phyloP scores from a whole-genome alignment of 1,284 basidiomycete species.

The Ganoderma multipileum region DNA sequence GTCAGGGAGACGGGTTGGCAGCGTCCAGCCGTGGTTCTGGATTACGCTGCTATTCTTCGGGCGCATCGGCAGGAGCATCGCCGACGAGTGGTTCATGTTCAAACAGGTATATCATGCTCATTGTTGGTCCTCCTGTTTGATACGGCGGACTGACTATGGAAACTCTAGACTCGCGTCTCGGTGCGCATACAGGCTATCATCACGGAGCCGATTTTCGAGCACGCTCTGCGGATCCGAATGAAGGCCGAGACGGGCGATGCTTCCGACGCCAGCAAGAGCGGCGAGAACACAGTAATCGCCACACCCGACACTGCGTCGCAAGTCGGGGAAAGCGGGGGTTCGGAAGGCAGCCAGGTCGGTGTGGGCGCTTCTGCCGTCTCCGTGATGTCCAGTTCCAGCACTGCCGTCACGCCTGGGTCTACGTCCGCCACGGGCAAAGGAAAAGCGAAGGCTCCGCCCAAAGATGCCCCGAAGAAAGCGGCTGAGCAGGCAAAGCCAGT shows the following conservation, averaged over 20 bases:
- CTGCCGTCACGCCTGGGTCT: conserved; percentile 3
- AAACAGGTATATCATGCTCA: conserved; percentile 22
- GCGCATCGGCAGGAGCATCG: conserved; percentile 51
- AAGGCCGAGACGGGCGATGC: conserved; percentile 39
- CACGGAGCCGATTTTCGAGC: conserved; percentile 65
- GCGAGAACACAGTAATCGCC: conserved; percentile 26
- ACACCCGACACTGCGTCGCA: conserved; percentile 40
- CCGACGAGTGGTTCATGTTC: conserved; percentile 51
- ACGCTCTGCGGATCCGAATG: conserved; percentile 61
- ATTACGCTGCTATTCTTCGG: conserved; percentile 66
- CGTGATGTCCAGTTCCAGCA: conserved; percentile 11
- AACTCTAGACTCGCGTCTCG: conserved; percentile 40
- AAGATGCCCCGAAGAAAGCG: conserved; percentile 3
- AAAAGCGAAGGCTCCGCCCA: conserved; percentile 32
- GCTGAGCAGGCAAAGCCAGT: conserved; percentile 14
- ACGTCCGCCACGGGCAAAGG: neutral
- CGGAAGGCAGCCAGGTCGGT: conserved; percentile 13
- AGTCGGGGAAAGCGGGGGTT: conserved; percentile 5
- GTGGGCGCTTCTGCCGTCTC: conserved; percentile 21
- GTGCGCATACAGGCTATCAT: conserved; percentile 57
- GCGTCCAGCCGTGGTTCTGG: conserved; percentile 65
- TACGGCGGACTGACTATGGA: conserved; percentile 46
- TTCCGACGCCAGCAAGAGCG: conserved; percentile 7
- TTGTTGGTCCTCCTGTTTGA: neutral
- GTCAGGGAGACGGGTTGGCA: conserved; percentile 43